Evolutionary conservation across 352 stramenopile species (phyloP).

Genomic region (Phytophthora podocarpi): DNA sequence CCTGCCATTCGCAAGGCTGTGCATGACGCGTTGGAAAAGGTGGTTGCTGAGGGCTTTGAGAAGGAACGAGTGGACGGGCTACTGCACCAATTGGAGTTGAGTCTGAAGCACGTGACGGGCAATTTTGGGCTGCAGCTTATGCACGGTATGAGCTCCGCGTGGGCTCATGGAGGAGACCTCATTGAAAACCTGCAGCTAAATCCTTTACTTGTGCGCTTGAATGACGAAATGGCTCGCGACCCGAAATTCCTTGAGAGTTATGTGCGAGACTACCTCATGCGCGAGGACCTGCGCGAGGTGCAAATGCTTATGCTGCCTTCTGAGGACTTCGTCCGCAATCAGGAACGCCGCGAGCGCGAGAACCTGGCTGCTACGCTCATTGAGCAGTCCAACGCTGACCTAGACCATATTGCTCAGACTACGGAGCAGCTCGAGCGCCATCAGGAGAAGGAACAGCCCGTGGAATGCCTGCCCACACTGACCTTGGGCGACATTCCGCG

Average conservation of each 20-base stretch:
- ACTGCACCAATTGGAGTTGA: slow-evolving; percentile 84
- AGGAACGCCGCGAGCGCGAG: slow-evolving; percentile 56
- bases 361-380: slow-evolving; percentile 49
- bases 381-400: slow-evolving; percentile 53
- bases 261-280: slow-evolving; percentile 58
- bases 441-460: slow-evolving; percentile 65
- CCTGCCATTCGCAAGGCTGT: slow-evolving; percentile 68
- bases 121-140: slow-evolving; percentile 86
- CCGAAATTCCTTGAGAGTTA: slow-evolving; percentile 73
- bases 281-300: slow-evolving; percentile 55
- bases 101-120: slow-evolving; percentile 81
- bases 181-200: slow-evolving; percentile 76
- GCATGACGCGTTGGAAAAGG: slow-evolving; percentile 49
- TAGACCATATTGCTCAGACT: slow-evolving; percentile 57
- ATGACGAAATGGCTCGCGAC: slow-evolving; percentile 64
- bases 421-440: slow-evolving; percentile 60
- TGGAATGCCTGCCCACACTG: slow-evolving; percentile 79
- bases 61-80: slow-evolving; percentile 70
- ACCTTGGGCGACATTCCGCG: slow-evolving; percentile 70
- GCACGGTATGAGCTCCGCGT: slow-evolving; percentile 72
- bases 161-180: slow-evolving; percentile 71
- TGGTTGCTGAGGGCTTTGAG: slow-evolving; percentile 76
- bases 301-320: slow-evolving; percentile 80
- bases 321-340: slow-evolving; percentile 61
- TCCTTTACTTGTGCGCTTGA: slow-evolving; percentile 57